Evolutionary conservation across 2,329 filamentous ascomycete species (phyloP), one percentile per base, ranked within the genome.

Genomic region (Pestalotiopsis sp.): DNA sequence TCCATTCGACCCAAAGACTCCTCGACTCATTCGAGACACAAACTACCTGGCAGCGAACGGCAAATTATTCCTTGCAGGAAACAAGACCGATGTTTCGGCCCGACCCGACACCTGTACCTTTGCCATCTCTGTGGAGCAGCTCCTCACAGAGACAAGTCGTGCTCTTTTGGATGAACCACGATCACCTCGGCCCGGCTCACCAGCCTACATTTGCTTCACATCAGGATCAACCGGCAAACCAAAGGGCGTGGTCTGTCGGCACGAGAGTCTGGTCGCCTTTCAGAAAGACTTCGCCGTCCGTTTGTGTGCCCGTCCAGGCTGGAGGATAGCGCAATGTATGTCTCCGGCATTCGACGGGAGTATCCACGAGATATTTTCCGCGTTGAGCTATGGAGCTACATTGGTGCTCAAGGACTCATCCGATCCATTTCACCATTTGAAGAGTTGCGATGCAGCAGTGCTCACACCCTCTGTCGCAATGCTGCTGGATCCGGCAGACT

Each of bases 341-440:
- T 84, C 83, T 1, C 73, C 77, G 0, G 80, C 73, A 0, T 85
- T 85, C 67, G 83, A 85, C 70, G 81, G 80, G n/a, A 79, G 77
- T 66, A 82, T 85, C 11, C 77, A 81, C 41, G 83, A 78, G 61
- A 69, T 78, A 0, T 83, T 84, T 67, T 80, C 79, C 0, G 73
- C 82, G 1, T 72, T 84, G 1, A 74, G 73, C 20, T 80, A 82
- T 66, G 82, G 82, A 0, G 77, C 77, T 0, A 82, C 81, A 0
- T 73, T 84, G 2, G 75, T 82, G 0, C 73, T 84, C 1, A 45
- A 58, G 1, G 68, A 74, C 23, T 45, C 17, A 0, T 59, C 66
- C 1, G 71, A 79, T 13, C 73, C 76, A 0, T 78, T 83, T 45
- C 69, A 67, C 0, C 77, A 80, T 39, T 70, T 84, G 2, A 61